Base-by-base conservation (phyloP, 176 grass and related monocot genomes). In the Triticum dicoccoides region DNA sequence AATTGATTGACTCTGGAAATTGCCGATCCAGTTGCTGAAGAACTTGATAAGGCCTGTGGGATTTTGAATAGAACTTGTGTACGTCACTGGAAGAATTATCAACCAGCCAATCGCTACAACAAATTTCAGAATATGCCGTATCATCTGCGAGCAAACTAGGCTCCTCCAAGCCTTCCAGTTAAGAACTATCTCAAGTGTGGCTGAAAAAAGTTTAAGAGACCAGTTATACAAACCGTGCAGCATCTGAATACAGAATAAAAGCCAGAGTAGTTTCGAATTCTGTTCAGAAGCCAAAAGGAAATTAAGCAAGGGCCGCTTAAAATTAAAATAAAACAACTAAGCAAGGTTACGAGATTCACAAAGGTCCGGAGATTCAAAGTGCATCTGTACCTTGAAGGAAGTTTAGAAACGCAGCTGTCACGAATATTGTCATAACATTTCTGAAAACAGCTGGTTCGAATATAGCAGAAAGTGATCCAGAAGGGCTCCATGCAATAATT, bases 131-230 rank as follows among this genome's bases (percentile, higher is more conserved):
- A 32, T 2, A 32, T 32, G 30, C 2, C 30, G 86, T 61, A 94
- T 84, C 93, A 59, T 96, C 41, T 96, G 94, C 18, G 41, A 92
- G 52, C 85, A 96, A 69, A 86, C 88, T 68, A 96, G 87, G 24
- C 82, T 96, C 61, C 89, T 90, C 97, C 97, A 98, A 85, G 97
- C 92, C 73, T 92, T 94, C 89, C 90, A 96, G 37, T 91, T 96
- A 83, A 98, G 86, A 76, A 98, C 82, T 76, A 98, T 83, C 52
- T 98, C 92, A 78, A 98, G 81, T 61, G 82, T 69, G 39, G 97
- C 97, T 98, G 91, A 80, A 85, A 29, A 88, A 77, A 12, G 35
- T 80, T 75, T 41, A 82, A 37, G 65, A 69, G 27, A 73, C 12
- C 20, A 69, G 78, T 77, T 47, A 84, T 5, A 87, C n/a, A 84